phyloP scores from a whole-genome alignment of 2,329 filamentous ascomycete species.

The Teratosphaeria epicoccoides region DNA sequence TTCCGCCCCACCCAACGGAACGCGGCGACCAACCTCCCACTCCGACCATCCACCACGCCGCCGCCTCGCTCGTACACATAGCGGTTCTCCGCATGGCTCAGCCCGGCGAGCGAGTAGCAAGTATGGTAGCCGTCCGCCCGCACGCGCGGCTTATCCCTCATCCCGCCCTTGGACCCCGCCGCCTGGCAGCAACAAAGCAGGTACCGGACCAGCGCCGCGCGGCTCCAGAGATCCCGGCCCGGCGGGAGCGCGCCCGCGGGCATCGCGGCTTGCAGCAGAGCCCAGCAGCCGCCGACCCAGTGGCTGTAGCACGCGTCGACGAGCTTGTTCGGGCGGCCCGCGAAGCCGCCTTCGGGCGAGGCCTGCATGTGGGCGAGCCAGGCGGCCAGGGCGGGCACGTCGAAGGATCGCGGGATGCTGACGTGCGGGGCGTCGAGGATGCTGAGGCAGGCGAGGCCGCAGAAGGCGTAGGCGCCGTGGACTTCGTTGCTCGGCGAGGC shows the following conservation, averaged over 20 bases:
- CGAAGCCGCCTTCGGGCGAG: conserved; percentile 82
- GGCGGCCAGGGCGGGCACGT: conserved; percentile 64
- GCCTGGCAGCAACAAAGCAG: conserved; percentile 76
- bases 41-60: conserved; percentile 9
- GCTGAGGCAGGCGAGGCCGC: conserved; percentile 77
- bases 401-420: conserved; percentile 64
- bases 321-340: conserved; percentile 91
- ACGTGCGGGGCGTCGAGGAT: conserved; percentile 71
- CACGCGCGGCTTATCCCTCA: conserved; percentile 90
- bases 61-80: conserved; percentile 34
- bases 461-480: conserved; percentile 94
- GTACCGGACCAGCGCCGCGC: conserved; percentile 77
- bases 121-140: conserved; percentile 86
- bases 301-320: conserved; percentile 98
- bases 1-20: conserved; percentile 39
- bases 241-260: conserved; percentile 37
- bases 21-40: conserved; percentile 26
- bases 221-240: conserved; percentile 53
- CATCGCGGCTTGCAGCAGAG: conserved; percentile 71
- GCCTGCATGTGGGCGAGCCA: conserved; percentile 90
- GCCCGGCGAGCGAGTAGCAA: conserved; percentile 77
- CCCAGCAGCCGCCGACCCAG: conserved; percentile 94
- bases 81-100: conserved; percentile 69
- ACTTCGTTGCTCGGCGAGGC: conserved; percentile 78
- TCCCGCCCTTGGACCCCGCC: conserved; percentile 58